These are phyloP conservation scores for Parietaria judaica DNA, from an alignment of 306 rosid genomes.

Conservation along the genomic window DNA sequence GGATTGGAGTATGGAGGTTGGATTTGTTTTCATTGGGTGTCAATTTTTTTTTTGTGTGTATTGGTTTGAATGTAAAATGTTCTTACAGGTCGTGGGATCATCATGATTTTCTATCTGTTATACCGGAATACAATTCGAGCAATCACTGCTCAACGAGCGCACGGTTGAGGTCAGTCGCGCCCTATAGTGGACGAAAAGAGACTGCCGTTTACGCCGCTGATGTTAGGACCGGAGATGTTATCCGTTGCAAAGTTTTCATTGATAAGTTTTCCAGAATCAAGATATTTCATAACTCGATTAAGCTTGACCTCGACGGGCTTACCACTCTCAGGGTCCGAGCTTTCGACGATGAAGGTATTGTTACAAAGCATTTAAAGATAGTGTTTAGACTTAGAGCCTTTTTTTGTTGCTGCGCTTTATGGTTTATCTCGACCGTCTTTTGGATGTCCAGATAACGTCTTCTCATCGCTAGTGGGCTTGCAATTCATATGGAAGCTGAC, in stretches of 20 bases:
- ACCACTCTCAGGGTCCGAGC: constrained; percentile 82
- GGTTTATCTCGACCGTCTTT: no score
- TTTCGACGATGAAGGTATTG: constrained; percentile 76
- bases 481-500: constrained; percentile 73
- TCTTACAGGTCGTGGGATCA: constrained; percentile 82
- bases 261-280: constrained; percentile 76
- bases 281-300: constrained; percentile 79
- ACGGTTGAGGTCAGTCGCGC: constrained; percentile 62
- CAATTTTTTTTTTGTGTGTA: no score
- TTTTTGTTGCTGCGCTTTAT: no score
- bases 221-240: constrained; percentile 53
- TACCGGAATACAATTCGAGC: constrained; percentile 76
- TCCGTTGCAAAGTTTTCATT: constrained; percentile 88
- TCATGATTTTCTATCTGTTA: constrained; percentile 72
- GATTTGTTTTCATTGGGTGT: no score
- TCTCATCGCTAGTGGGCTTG: constrained; percentile 90
- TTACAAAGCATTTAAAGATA: neutral
- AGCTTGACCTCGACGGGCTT: constrained; percentile 96
- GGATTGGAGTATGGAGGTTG: no score
- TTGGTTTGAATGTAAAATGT: no score
- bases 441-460: constrained; percentile 70
- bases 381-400: no score
- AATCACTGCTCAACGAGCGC: constrained; percentile 87
- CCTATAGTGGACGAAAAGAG: constrained; percentile 86
- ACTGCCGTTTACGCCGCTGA: constrained; percentile 92